These are phyloP conservation scores for Plantago coronopus DNA, from an alignment of 305 asterid genomes.

Conservation along the genomic window DNA sequence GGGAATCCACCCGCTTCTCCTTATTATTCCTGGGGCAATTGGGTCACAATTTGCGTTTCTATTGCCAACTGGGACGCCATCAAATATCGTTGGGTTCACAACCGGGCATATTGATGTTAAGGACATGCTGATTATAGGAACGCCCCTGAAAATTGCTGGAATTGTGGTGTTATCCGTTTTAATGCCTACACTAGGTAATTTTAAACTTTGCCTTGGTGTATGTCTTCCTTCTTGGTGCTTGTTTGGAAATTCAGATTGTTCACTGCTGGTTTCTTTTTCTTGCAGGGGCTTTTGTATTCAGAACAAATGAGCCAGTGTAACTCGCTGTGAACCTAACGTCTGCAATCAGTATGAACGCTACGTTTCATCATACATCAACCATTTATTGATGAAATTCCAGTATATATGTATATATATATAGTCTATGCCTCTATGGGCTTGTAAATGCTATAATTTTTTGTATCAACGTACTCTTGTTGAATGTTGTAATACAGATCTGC, in stretches of 20 bases:
- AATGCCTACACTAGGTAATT: conserved; percentile 85
- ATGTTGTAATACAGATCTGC: too few species aligned
- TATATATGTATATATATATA: neutral
- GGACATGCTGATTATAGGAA: conserved; percentile 63
- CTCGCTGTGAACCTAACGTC: conserved; percentile 16
- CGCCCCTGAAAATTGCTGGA: conserved; percentile 59
- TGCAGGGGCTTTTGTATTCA: conserved; percentile 64
- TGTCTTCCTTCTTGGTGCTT: neutral
- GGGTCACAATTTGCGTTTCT: conserved; percentile 74
- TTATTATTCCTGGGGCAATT: conserved; percentile 68
- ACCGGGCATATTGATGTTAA: conserved; percentile 71
- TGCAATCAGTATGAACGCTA: neutral
- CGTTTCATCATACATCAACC: neutral
- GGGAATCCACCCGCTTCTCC: conserved; percentile 64
- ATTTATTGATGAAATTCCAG: neutral
- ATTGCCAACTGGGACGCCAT: conserved; percentile 85
- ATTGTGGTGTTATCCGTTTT: conserved; percentile 46
- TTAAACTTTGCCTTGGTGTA: neutral
- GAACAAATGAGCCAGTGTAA: conserved; percentile 40
- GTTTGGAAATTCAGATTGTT: neutral
- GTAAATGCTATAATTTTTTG: neutral
- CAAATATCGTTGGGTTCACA: conserved; percentile 79
- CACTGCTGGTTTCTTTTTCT: neutral
- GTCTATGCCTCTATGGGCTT: neutral
- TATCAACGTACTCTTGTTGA: too few species aligned